phyloP scores from a whole-genome alignment of 2,329 filamentous ascomycete species.

The Cadophora sp. region DNA sequence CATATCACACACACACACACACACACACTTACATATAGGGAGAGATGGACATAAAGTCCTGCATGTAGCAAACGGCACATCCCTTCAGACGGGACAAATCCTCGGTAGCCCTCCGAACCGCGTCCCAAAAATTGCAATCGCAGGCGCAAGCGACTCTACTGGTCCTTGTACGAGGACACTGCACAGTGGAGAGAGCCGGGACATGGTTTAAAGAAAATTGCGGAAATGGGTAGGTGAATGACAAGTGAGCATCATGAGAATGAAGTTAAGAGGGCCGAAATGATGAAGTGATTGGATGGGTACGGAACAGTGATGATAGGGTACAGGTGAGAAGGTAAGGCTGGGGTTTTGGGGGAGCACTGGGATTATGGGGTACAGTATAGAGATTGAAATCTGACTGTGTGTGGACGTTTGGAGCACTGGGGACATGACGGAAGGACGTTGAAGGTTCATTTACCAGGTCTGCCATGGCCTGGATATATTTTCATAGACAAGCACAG shows the following conservation, averaged over 20 bases:
- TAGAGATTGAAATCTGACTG: not conserved
- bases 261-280: not conserved
- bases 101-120: not conserved
- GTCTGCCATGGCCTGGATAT: not conserved
- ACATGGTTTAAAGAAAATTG: not conserved
- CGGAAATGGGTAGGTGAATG: not conserved
- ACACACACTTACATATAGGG: not conserved
- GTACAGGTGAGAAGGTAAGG: not conserved
- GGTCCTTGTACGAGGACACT: not conserved
- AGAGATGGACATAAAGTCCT: not conserved
- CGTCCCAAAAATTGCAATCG: not conserved
- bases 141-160: not conserved
- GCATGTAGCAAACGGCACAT: not conserved
- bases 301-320: not conserved
- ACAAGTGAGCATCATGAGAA: not conserved
- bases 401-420: not conserved
- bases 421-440: not conserved
- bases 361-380: not conserved
- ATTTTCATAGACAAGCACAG: not conserved
- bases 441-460: not conserved
- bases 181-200: not conserved
- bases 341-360: too few species aligned
- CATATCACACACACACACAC: not conserved
- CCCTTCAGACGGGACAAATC: not conserved
- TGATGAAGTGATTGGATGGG: not conserved